A percentile compares a stretch with the other conserved stretches of the same genome.
phyloP scores from a whole-genome alignment of 1,284 basidiomycete genomes.

The Heterobasidion annosum region DNA sequence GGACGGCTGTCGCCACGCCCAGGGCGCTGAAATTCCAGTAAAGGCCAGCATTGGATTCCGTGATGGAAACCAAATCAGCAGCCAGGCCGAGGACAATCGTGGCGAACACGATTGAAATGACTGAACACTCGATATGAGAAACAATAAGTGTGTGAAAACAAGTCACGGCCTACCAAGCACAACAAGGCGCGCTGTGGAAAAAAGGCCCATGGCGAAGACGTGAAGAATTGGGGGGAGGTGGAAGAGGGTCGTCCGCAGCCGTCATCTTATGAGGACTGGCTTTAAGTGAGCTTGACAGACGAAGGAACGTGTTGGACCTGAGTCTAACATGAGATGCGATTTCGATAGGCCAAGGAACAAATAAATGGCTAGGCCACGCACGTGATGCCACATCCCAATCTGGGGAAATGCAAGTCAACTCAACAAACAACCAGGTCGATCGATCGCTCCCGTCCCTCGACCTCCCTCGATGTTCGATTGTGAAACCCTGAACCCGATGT shows the following conservation, averaged over 20 bases:
- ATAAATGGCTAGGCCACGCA: too few species aligned
- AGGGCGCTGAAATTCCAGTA: conserved; percentile 27
- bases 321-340: too few species aligned
- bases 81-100: conserved; percentile 27
- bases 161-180: neutral
- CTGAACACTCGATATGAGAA: conserved; percentile 8
- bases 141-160: neutral
- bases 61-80: conserved; percentile 21
- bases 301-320: too few species aligned
- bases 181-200: neutral
- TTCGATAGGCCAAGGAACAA: too few species aligned
- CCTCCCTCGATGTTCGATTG: too few species aligned
- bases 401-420: too few species aligned
- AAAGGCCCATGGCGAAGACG: neutral
- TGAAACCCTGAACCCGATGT: too few species aligned
- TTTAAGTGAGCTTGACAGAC: too few species aligned
- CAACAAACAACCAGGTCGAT: too few species aligned
- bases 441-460: too few species aligned
- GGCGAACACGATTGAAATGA: conserved; percentile 18
- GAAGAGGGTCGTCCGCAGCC: neutral
- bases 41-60: conserved; percentile 6
- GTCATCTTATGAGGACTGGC: too few species aligned
- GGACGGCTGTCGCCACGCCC: conserved; percentile 29
- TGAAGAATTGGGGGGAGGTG: neutral
- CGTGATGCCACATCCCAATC: too few species aligned